These are phyloP conservation scores for Trichoderma sp. DNA, from an alignment of 2,329 filamentous ascomycete genomes.

Conservation along the genomic window DNA sequence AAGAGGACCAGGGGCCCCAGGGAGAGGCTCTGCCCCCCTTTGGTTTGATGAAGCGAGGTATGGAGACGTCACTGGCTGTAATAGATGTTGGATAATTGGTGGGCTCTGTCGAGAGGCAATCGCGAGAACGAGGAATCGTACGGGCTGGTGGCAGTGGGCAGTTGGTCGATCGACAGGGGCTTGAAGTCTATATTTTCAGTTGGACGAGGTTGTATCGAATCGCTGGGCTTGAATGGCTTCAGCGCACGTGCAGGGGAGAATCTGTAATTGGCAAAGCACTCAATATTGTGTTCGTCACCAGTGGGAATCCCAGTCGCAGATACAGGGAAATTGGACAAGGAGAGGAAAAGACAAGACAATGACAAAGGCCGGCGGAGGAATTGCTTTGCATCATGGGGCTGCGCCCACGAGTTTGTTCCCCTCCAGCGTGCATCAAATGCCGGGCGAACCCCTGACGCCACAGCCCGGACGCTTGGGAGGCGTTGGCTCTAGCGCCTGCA, in stretches of 20 bases:
- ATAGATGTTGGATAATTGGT: neutral
- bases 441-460: neutral
- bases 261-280: neutral
- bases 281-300: neutral
- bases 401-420: neutral
- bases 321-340: neutral
- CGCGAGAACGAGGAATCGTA: neutral
- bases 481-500: slow-evolving; percentile 1
- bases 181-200: neutral
- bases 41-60: slow-evolving; percentile 18
- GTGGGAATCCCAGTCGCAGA: neutral
- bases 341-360: neutral
- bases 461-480: slow-evolving; percentile 1
- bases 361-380: neutral
- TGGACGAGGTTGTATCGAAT: neutral
- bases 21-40: slow-evolving; percentile 16
- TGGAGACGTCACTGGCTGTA: slow-evolving; percentile 15
- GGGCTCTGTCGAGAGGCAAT: slow-evolving; percentile 1
- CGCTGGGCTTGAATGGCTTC: neutral
- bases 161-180: slow-evolving; percentile 6
- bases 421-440: neutral
- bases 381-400: neutral
- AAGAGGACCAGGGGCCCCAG: slow-evolving; percentile 15
- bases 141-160: neutral
- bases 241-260: neutral